Evolutionary conservation across 73 alveolate species (phyloP), one percentile per base, ranked within the genome.

Genomic region (Durusdinium trenchii): DNA sequence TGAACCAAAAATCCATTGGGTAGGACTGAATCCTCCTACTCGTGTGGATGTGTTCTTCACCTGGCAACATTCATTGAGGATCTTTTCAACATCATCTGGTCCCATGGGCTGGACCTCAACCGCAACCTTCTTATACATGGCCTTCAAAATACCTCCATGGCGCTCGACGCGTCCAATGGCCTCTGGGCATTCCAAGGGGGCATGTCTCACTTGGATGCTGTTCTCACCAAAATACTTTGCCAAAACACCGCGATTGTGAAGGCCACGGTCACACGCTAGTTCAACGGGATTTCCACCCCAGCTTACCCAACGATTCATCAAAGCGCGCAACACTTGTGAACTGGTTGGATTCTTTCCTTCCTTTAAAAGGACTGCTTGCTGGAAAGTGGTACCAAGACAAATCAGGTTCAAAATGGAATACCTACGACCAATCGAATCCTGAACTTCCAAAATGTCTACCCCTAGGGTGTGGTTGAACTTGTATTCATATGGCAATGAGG

Each of bases 401-500:
- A 82, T 50, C 73, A 82, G 20, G 93, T 48, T 82, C 36, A 51
- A 26, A 82, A 48, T 18, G 26, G 69, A 18, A 51, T 48, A 82
- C 71, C 2, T 28, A 2, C 23, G 30, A 48, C 93, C 93, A 3
- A 54, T 7, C n/a, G 36, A 5, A 57, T 84, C 94, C 76, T 1
- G 7, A 40, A 52, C 20, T 38, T 84, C 94, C 23, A 84, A 51
- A 3, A 84, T 3, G 67, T 84, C 94, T 3, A 50, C 1, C 38
- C 94, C 94, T 26, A 84, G 57, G 57, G 47, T 32, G 40, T 40
- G 50, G 43, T 38, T 38, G 57, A 84, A 84, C 51, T 40, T 51
- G 79, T 84, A 84, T n/a, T 47, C 94, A 42, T 51, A n/a, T 28
- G 94, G 94, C 48, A 84, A 35, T 1, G 94, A 50, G 1, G 76